phyloP scores from a whole-genome alignment of 495 filamentous ascomycete genomes.

The Opeltia flavorubescens region DNA sequence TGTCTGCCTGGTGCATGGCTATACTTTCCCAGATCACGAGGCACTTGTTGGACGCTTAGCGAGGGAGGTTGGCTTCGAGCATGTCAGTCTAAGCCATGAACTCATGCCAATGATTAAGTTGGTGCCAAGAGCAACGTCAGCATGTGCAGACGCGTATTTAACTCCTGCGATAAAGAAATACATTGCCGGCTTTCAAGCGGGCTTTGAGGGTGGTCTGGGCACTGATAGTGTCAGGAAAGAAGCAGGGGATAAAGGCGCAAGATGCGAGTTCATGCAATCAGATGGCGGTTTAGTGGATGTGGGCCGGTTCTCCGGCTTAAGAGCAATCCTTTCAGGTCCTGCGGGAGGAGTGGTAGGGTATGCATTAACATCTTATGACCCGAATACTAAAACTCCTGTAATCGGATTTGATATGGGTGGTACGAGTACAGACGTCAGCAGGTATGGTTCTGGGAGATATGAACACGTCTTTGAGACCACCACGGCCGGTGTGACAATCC shows the following conservation, averaged over 20 bases:
- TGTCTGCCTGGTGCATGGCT: constrained; percentile 40
- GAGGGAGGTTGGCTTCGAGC: constrained; percentile 32
- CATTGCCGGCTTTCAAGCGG: constrained; percentile 68
- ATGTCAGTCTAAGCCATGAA: constrained; percentile 40
- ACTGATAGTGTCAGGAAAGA: constrained; percentile 33
- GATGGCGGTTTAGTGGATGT: constrained; percentile 43
- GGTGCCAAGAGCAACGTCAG: constrained; percentile 71
- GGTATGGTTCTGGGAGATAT: constrained; percentile 78
- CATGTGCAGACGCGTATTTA: constrained; percentile 90
- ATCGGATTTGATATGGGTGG: constrained; percentile 98
- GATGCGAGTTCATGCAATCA: constrained; percentile 41
- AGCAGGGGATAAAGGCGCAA: constrained; percentile 47
- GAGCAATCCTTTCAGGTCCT: constrained; percentile 45
- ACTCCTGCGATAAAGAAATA: constrained; percentile 95
- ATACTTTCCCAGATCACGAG: constrained; percentile 41
- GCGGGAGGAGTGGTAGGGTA: constrained; percentile 77
- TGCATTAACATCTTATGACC: constrained; percentile 83
- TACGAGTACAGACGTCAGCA: constrained; percentile 86
- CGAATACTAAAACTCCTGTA: constrained; percentile 71
- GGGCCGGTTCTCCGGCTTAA: constrained; percentile 41
- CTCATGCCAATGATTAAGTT: constrained; percentile 78
- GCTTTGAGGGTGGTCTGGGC: constrained; percentile 39
- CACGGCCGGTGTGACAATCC: constrained; percentile 87
- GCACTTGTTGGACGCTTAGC: constrained; percentile 33
- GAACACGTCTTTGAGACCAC: constrained; percentile 98